Evolutionary conservation across 129 eudicot species (phyloP).

Genomic region (Centella asiatica): DNA sequence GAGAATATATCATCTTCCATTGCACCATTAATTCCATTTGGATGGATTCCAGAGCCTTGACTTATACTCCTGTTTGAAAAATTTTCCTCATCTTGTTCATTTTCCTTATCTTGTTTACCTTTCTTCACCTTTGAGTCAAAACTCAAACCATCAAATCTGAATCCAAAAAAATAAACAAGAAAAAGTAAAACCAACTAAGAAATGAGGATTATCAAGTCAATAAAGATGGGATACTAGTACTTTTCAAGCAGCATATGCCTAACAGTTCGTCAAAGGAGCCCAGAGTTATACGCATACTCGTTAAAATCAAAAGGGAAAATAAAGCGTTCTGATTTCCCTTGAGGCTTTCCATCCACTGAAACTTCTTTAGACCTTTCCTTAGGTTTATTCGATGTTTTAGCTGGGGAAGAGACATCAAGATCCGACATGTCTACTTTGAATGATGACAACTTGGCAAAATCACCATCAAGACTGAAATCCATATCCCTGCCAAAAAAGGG

Average conservation of each 20-base stretch:
- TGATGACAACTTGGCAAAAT: slow-evolving; percentile 60
- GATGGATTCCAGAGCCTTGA: slow-evolving; percentile 30
- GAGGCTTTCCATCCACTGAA: slow-evolving; percentile 34
- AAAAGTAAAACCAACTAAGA: slow-evolving; percentile 9
- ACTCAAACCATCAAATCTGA: slow-evolving; percentile 49
- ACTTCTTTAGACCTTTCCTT: slow-evolving; percentile 43
- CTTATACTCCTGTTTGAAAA: slow-evolving; percentile 22
- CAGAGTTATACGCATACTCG: slow-evolving; percentile 27
- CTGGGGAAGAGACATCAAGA: slow-evolving; percentile 65
- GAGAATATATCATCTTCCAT: slow-evolving; percentile 18
- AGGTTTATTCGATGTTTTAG: slow-evolving; percentile 44
- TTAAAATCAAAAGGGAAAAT: slow-evolving; percentile 66
- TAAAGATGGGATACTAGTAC: background rate
- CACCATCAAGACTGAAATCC: slow-evolving; percentile 78
- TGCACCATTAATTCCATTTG: slow-evolving; percentile 21
- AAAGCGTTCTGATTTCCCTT: slow-evolving; percentile 44
- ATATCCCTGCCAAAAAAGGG: slow-evolving; percentile 57
- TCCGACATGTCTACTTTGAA: slow-evolving; percentile 73
- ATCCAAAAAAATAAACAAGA: slow-evolving; percentile 3
- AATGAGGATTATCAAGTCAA: background rate
- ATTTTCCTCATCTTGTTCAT: slow-evolving; percentile 29
- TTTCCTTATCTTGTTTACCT: slow-evolving; percentile 24
- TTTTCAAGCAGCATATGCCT: background rate
- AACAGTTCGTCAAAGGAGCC: background rate
- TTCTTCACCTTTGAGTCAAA: slow-evolving; percentile 40